These are phyloP conservation scores for Aspergillus avenaceus DNA, from an alignment of 495 filamentous ascomycete genomes.

Conservation along the genomic window DNA sequence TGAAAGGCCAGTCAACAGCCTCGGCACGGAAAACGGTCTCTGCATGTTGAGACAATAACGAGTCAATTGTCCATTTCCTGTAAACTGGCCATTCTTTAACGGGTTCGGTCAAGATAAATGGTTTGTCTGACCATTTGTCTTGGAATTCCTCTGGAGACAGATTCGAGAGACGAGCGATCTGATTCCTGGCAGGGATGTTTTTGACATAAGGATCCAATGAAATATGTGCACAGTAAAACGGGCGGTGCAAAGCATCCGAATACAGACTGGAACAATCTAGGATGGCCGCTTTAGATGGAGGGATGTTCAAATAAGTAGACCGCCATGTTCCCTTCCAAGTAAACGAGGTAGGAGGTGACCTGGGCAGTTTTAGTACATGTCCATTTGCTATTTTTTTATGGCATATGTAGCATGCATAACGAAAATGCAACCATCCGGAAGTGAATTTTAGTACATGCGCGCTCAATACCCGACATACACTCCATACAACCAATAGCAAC, in stretches of 20 bases:
- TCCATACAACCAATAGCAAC: background rate
- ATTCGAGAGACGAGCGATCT: conserved; percentile 64
- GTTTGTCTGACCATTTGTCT: conserved; percentile 67
- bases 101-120: conserved; percentile 85
- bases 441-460: no score
- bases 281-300: conserved; percentile 48
- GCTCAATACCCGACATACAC: background rate
- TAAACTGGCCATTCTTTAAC: conserved; percentile 81
- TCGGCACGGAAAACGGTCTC: conserved; percentile 78
- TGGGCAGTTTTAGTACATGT: conserved; percentile 11
- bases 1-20: conserved; percentile 86
- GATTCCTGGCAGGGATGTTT: conserved; percentile 68
- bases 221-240: conserved; percentile 84
- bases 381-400: background rate
- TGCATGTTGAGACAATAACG: conserved; percentile 59
- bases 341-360: conserved; percentile 45
- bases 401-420: conserved; percentile 2
- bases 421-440: no score
- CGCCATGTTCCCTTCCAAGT: conserved; percentile 86
- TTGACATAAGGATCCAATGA: conserved; percentile 58
- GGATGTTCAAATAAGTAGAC: conserved; percentile 67
- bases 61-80: conserved; percentile 65
- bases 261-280: conserved; percentile 71
- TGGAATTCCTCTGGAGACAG: conserved; percentile 73
- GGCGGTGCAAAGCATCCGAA: conserved; percentile 86